These are phyloP conservation scores for Senna siamea DNA, from an alignment of 306 rosid species.

Conservation along the genomic window DNA sequence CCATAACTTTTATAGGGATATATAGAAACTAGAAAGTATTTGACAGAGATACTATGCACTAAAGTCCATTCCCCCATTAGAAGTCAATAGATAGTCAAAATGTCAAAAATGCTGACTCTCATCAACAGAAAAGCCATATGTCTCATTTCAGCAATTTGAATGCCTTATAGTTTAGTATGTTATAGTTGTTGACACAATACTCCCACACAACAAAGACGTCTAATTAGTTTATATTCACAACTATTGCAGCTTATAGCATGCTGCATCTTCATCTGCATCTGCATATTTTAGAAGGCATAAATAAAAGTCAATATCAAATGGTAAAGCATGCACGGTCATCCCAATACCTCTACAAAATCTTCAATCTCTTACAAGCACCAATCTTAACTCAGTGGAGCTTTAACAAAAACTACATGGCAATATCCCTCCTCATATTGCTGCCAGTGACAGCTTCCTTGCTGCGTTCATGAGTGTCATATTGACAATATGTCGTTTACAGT, in stretches of 20 bases:
- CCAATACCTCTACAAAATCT: slow-evolving; percentile 21
- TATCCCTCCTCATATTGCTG: slow-evolving; percentile 29
- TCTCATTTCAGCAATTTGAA: background rate
- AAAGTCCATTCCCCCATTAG: background rate
- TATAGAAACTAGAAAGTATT: background rate
- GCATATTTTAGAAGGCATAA: background rate
- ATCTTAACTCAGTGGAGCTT: background rate
- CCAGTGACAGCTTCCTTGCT: slow-evolving; percentile 6
- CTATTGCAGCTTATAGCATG: background rate
- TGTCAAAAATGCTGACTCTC: background rate
- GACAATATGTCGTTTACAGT: background rate
- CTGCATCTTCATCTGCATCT: background rate
- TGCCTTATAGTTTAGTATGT: background rate
- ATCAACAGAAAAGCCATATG: background rate
- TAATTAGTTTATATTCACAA: background rate
- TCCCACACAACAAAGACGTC: background rate
- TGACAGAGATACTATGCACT: background rate
- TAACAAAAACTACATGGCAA: slow-evolving; percentile 1
- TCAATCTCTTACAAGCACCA: slow-evolving; percentile 9
- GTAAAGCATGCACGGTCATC: background rate
- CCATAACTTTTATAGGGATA: background rate
- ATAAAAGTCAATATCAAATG: background rate
- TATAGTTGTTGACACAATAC: background rate
- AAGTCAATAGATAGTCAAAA: background rate
- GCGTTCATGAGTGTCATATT: background rate